Percentiles rank a stretch among this genome's conserved stretches.
Conservation (phyloP, 2,329 filamentous ascomycete genomes). For the Chalaropsis thielavioides region DNA sequence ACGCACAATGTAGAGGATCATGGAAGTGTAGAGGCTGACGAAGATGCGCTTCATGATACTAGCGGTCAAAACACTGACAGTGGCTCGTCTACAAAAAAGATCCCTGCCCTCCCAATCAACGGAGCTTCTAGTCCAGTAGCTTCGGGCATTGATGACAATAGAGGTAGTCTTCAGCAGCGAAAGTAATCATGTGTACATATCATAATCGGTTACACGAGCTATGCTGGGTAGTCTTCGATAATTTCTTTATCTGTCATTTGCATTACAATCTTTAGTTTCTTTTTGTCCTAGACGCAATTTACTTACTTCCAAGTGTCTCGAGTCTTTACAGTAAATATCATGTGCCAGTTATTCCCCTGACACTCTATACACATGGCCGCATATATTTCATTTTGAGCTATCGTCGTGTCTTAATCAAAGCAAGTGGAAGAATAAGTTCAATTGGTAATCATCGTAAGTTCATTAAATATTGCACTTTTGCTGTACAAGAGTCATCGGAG, state of each 20-base stretch:
- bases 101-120: background rate
- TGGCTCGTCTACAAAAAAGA: constrained; percentile 3
- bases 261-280: background rate
- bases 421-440: background rate
- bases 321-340: no score
- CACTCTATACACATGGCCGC: no score
- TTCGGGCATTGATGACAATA: constrained; percentile 7
- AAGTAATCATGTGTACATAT: background rate
- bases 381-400: background rate
- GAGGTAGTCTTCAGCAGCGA: constrained; percentile 6
- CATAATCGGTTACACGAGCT: background rate
- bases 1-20: background rate
- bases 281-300: background rate
- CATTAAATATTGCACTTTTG: background rate
- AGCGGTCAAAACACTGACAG: background rate
- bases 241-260: background rate
- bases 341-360: no score
- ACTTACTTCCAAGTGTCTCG: no score
- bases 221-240: background rate
- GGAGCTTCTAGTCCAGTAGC: background rate
- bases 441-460: background rate
- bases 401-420: background rate
- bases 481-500: no score
- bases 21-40: background rate
- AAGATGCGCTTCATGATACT: background rate